These are phyloP conservation scores for Tremella yokohamensis DNA, from an alignment of 768 basidiomycete genomes.

Conservation along the genomic window DNA sequence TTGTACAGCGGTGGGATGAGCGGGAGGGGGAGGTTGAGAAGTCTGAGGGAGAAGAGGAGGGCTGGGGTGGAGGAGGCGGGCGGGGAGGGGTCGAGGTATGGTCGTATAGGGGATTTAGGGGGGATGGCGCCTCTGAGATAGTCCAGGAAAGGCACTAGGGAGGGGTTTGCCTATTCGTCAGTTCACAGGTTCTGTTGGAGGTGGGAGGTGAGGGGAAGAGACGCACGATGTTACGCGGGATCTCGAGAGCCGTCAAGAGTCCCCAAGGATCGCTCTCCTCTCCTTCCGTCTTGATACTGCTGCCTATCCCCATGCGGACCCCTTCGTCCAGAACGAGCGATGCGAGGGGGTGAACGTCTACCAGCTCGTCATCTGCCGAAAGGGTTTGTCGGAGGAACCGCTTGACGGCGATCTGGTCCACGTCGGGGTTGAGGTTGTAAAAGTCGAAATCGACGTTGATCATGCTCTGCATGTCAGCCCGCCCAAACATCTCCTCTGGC, in stretches of 20 bases:
- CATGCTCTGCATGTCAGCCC: conserved; percentile 55
- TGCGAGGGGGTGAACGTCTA: conserved; percentile 70
- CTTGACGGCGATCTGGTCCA: conserved; percentile 70
- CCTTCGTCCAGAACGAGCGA: conserved; percentile 71
- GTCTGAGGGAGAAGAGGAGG: conserved; percentile 76
- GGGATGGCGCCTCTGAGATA: conserved; percentile 63
- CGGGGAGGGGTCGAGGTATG: conserved; percentile 55
- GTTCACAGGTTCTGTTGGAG: neutral
- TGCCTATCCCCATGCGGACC: conserved; percentile 60
- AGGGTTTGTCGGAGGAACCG: conserved; percentile 57
- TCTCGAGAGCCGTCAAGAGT: conserved; percentile 75
- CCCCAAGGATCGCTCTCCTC: conserved; percentile 87
- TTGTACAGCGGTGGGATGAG: conserved; percentile 86
- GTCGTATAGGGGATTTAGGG: conserved; percentile 60
- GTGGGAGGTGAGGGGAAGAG: neutral
- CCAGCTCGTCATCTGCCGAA: conserved; percentile 71
- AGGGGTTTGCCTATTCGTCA: conserved; percentile 61
- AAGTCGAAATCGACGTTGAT: conserved; percentile 92
- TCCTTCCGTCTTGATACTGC: conserved; percentile 88
- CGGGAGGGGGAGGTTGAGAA: conserved; percentile 94
- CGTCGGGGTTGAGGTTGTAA: conserved; percentile 79
- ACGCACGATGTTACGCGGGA: conserved; percentile 64
- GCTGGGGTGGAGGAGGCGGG: conserved; percentile 62
- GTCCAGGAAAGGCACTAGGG: conserved; percentile 64
- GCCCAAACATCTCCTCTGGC: neutral